Percentiles rank a stretch among this genome's conserved stretches.
Evolutionary conservation across 306 rosid genomes (phyloP).

Genomic region (Dicorynia guianensis): DNA sequence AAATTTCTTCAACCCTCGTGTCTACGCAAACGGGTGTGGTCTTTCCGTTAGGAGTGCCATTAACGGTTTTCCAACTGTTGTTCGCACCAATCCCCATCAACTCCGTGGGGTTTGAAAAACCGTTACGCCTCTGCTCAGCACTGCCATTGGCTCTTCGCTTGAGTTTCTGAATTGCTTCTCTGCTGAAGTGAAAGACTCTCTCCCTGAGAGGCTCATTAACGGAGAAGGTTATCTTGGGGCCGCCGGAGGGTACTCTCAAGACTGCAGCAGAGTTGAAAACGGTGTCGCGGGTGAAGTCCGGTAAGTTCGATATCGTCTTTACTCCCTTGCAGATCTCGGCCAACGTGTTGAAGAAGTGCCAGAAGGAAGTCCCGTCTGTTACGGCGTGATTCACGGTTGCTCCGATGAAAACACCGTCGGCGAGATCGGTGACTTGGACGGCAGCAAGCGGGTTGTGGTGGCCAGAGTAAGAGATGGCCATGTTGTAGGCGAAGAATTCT

Average conservation of each 20-base stretch:
- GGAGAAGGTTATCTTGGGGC: conserved; percentile 60
- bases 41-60: conserved; percentile 19
- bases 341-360: conserved; percentile 73
- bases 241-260: conserved; percentile 53
- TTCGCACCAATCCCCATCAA: conserved; percentile 37
- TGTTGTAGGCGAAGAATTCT: conserved; percentile 57
- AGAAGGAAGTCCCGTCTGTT: conserved; percentile 65
- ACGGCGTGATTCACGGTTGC: conserved; percentile 65
- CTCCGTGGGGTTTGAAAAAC: conserved; percentile 39
- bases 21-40: not conserved
- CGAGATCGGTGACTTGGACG: conserved; percentile 66
- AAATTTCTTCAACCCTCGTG: conserved; percentile 39
- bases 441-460: conserved; percentile 57
- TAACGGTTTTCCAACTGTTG: conserved; percentile 40
- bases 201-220: conserved; percentile 21
- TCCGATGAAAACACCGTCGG: conserved; percentile 63
- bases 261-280: conserved; percentile 61
- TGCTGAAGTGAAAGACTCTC: too few relatives aligned
- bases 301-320: conserved; percentile 48
- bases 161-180: too few relatives aligned
- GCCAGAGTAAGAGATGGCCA: conserved; percentile 56
- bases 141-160: not conserved
- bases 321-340: conserved; percentile 57
- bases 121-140: conserved; percentile 42
- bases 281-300: conserved; percentile 56